These are phyloP conservation scores for Botrytis hyacinthi DNA, from an alignment of 2,329 filamentous ascomycete genomes.

Conservation along the genomic window DNA sequence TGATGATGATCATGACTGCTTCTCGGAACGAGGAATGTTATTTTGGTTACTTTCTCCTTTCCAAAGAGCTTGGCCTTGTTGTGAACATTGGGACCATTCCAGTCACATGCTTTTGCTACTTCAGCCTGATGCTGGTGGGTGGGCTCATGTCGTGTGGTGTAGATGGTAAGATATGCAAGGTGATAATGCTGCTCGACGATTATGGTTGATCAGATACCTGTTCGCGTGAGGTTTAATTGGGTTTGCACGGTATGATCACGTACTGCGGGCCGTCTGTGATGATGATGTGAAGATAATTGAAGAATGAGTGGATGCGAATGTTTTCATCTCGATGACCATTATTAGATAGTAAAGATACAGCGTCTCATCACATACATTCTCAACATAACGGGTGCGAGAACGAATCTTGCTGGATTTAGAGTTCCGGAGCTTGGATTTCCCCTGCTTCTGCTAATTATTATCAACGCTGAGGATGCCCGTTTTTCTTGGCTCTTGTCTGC, in stretches of 20 bases:
- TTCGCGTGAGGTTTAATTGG: neutral
- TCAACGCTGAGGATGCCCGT: neutral
- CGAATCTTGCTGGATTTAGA: neutral
- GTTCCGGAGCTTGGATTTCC: neutral
- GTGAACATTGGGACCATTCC: neutral
- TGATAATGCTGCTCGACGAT: conserved; percentile 4
- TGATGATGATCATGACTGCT: neutral
- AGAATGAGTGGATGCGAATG: neutral
- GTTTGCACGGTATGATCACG: neutral
- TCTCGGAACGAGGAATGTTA: neutral
- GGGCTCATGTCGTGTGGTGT: neutral
- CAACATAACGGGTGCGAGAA: neutral
- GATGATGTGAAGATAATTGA: neutral
- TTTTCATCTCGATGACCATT: neutral
- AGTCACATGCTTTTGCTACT: neutral
- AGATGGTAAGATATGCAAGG: conserved; percentile 6
- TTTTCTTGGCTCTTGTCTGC: neutral
- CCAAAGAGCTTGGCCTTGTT: neutral
- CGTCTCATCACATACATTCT: neutral
- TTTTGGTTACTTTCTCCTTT: no score
- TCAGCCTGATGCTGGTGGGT: neutral
- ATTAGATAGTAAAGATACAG: neutral
- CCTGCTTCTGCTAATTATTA: neutral
- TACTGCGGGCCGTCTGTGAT: neutral
- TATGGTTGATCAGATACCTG: conserved; percentile 1